A percentile compares a stretch with the other conserved stretches of the same genome.
Evolutionary conservation across 1,139 yeast species (phyloP).

Genomic region (Suhomyces yuchorum): DNA sequence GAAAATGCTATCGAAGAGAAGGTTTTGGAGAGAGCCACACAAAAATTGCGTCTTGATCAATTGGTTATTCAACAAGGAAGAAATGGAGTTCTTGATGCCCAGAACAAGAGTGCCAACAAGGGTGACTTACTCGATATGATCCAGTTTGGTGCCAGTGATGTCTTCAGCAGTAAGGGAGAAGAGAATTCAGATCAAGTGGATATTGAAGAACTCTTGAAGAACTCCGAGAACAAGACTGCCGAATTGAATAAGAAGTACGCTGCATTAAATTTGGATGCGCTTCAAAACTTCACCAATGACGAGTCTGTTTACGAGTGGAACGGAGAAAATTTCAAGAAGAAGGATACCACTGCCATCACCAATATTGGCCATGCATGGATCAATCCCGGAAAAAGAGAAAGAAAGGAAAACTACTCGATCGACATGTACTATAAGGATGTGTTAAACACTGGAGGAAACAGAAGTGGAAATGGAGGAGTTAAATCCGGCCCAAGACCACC

Average conservation of each 20-base stretch:
- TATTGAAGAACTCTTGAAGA: constrained; percentile 59
- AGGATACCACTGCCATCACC: constrained; percentile 44
- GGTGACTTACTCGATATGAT: constrained; percentile 79
- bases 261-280: constrained; percentile 69
- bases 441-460: constrained; percentile 59
- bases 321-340: constrained; percentile 78
- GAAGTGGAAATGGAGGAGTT: constrained; percentile 12
- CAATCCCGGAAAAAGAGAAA: constrained; percentile 75
- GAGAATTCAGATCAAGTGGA: constrained; percentile 55
- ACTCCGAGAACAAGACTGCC: constrained; percentile 64
- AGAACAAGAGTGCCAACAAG: constrained; percentile 53
- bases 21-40: constrained; percentile 78
- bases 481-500: constrained; percentile 63
- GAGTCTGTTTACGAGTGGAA: constrained; percentile 84
- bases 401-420: constrained; percentile 76
- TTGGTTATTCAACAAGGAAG: constrained; percentile 81
- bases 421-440: constrained; percentile 82
- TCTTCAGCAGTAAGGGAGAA: constrained; percentile 40
- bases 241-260: constrained; percentile 66
- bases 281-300: constrained; percentile 67
- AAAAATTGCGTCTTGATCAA: constrained; percentile 74
- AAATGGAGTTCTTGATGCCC: constrained; percentile 36
- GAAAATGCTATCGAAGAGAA: constrained; percentile 83
- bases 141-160: constrained; percentile 74
- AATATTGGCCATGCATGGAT: constrained; percentile 61